Evolutionary conservation across 805 yeast genomes (phyloP), one percentile per base, ranked within the genome.

Genomic region (Candida orba): DNA sequence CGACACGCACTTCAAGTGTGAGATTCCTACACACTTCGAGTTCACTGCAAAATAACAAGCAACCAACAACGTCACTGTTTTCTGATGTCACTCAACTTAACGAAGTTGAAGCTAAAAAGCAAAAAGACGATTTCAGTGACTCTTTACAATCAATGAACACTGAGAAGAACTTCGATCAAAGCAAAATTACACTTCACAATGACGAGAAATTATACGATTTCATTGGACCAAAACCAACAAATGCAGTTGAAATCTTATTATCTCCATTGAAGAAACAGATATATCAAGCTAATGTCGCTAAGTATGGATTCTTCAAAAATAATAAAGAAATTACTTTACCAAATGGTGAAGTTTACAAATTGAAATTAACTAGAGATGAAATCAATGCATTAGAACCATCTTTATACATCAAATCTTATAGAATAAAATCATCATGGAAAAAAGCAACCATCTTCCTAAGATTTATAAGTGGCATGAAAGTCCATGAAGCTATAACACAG

Each of bases 381-480:
- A 78, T 87, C 43, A 84, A 82, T 43, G 76, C 81, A 3, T 71
- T 91, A 47, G 96, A 89, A 63, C 98, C 98, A 22, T 79, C 93
- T 12, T 76, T 91, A n/a, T 88, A 79, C 64, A 65, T 85, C 45
- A 75, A 83, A 60, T 84, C 95, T 10, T 81, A 73, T 69, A 76
- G 98, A 64, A 73, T 90, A 54, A 87, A 87, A 62, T 76, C 90
- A n/a, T 81, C 95, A 6, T 76, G 83, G 70, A 91, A 91, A 66
- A 91, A 91, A 66, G 87, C 93, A 37, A 87, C 87, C 10, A 69
- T 79, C 34, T 84, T 88, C 39, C 71, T 86, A 51, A 74, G 97
- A 52, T 77, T 89, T 57, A 75, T 90, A 46, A 75, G 86, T 45
- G 82, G 82, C 30, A 66, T 84, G 64, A 74, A 78, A 42, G 78